Conservation (phyloP, 805 yeast species). For the Wickerhamiella brachini region DNA sequence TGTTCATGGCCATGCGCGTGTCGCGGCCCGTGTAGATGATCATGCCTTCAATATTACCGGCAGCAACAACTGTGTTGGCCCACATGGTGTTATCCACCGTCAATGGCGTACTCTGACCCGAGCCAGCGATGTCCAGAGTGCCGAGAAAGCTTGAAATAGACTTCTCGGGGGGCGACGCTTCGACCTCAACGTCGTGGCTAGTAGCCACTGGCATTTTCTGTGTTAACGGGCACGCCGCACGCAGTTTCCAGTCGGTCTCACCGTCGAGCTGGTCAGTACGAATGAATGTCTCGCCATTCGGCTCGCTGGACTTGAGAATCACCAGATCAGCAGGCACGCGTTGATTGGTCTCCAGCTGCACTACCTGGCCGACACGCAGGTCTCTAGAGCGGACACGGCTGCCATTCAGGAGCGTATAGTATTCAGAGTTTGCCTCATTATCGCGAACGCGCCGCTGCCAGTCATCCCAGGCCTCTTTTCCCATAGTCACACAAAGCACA, state of each 20-base stretch:
- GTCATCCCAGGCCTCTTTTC: slow-evolving; percentile 92
- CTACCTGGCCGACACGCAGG: slow-evolving; percentile 76
- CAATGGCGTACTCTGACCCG: slow-evolving; percentile 40
- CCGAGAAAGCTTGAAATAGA: slow-evolving; percentile 76
- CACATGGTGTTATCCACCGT: slow-evolving; percentile 86
- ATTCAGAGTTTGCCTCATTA: slow-evolving; percentile 72
- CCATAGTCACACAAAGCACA: slow-evolving; percentile 84
- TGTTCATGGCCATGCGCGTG: slow-evolving; percentile 90
- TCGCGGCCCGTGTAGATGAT: slow-evolving; percentile 83
- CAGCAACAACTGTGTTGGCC: slow-evolving; percentile 96
- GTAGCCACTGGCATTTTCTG: slow-evolving; percentile 42
- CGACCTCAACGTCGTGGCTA: slow-evolving; percentile 35
- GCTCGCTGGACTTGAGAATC: slow-evolving; percentile 67
- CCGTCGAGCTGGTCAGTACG: slow-evolving; percentile 98
- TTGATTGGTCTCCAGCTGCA: slow-evolving; percentile 61
- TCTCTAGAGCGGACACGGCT: slow-evolving; percentile 38
- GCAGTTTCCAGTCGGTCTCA: slow-evolving; percentile 96
- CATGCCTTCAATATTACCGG: slow-evolving; percentile 82
- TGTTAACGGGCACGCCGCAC: slow-evolving; percentile 63
- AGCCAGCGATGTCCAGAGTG: slow-evolving; percentile 44
- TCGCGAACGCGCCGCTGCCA: slow-evolving; percentile 82
- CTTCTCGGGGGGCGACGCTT: slow-evolving; percentile 71
- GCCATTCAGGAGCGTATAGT: slow-evolving; percentile 49
- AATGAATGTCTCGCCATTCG: slow-evolving; percentile 74
- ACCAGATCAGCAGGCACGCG: slow-evolving; percentile 92